Base-by-base conservation (phyloP, 805 yeast species). In the Saturnispora zaruensis region DNA sequence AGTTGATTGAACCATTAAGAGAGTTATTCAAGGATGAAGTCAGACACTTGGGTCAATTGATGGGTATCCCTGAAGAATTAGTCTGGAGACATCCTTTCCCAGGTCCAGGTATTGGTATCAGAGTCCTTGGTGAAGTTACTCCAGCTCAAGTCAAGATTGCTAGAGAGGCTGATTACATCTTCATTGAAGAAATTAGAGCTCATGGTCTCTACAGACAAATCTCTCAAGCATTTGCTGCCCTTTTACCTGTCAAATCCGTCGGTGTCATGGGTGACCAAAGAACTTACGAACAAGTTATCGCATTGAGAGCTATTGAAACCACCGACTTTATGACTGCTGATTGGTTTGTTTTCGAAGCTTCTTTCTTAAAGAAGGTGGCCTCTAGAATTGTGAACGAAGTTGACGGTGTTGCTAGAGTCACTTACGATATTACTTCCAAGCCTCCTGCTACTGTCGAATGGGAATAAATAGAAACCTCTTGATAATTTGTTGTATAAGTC, bases 11-110 rank as follows among this genome's bases (percentile, higher is more conserved):
- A 78, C 99, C 99, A 51, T 79, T 93, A 68, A 85, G 99, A 72
- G 99, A 93, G 76, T 79, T 93, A 64, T 93, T 93, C 80, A 93
- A 93, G 74, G 99, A 93, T 69, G 99, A 93, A 77, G 99, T 93
- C 52, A 88, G 99, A 72, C 87, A 84, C 61, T 76, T 93, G 59
- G 99, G 99, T 72, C 87, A 88, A 74, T 72, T 93, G 48, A 74
- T 93, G 73, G 96, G 96, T 46, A 91, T 93, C 61, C 95, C 97
- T 33, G 93, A 87, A 65, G 98, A 93, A 61, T 78, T 93, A 60
- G 98, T 93, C 59, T 91, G 98, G 98, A 87, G 99, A 78, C 99
- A 93, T 68, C 99, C 99, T 51, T 93, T 93, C 95, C 99, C 99
- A 62, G 99, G 99, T 67, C 99, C 99, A 68, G 99, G 99, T 75